Conservation (phyloP, 371 early-diverging fungal genomes). For the Gilbertella persicaria region DNA sequence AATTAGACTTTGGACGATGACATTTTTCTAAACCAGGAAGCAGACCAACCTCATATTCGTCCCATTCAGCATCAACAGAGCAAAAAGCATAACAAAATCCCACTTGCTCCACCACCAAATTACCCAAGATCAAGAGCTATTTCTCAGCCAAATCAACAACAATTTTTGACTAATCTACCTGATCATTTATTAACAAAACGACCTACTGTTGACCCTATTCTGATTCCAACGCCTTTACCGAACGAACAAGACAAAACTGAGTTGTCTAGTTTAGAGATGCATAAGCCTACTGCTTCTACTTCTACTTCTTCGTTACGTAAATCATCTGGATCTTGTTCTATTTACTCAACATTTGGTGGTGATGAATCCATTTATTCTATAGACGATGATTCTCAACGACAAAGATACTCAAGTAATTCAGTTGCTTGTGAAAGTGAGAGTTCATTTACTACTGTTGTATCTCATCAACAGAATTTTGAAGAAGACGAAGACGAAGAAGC, state of each 20-base stretch:
- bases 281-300: neutral
- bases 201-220: neutral
- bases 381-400: neutral
- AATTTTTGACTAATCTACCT: constrained; percentile 17
- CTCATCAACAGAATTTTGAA: constrained; percentile 11
- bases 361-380: constrained; percentile 15
- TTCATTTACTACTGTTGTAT: constrained; percentile 17
- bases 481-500: constrained; percentile 21
- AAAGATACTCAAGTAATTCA: neutral
- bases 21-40: neutral
- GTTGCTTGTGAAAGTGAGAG: constrained; percentile 10
- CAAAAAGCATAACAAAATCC: constrained; percentile 20
- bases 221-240: neutral
- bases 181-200: constrained; percentile 17
- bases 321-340: constrained; percentile 23
- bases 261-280: neutral
- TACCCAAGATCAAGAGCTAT: constrained; percentile 1
- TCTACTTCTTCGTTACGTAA: constrained; percentile 11
- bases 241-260: neutral
- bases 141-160: constrained; percentile 10
- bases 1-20: neutral
- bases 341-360: constrained; percentile 30
- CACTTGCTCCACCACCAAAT: constrained; percentile 27
- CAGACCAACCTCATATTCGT: constrained; percentile 23
- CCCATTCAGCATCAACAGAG: constrained; percentile 11